These are phyloP conservation scores for Pneumocystis sp. DNA, from an alignment of 1,139 yeast species.

Conservation along the genomic window DNA sequence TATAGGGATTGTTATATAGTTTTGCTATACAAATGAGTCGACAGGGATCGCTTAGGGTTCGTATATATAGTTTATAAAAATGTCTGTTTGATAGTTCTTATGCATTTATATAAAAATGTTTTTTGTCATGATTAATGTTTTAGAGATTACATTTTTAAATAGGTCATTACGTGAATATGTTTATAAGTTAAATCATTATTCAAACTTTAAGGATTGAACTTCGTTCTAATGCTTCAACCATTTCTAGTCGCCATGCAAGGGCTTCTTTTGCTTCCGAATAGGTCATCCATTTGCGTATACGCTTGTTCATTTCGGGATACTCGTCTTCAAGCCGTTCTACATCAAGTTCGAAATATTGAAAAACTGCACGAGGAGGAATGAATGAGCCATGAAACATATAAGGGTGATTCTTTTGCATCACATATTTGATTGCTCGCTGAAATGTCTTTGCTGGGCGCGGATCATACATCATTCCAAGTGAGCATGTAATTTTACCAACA, in stretches of 20 bases:
- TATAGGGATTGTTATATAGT: background rate
- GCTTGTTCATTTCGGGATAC: conserved; percentile 12
- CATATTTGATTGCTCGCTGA: conserved; percentile 3
- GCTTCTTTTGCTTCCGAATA: conserved; percentile 11
- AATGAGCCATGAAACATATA: background rate
- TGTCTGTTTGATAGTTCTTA: background rate
- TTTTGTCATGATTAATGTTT: background rate
- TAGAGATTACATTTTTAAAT: background rate
- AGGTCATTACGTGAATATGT: background rate
- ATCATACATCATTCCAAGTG: conserved; percentile 5
- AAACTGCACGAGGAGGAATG: conserved; percentile 7
- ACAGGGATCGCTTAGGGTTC: background rate
- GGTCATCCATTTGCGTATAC: conserved; percentile 13
- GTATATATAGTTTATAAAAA: background rate
- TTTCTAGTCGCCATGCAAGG: conserved; percentile 8
- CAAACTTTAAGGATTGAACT: conserved; percentile 8
- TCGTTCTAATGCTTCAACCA: conserved; percentile 7
- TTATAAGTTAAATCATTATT: background rate
- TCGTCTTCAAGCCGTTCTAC: conserved; percentile 7
- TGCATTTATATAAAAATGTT: background rate
- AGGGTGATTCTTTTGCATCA: background rate
- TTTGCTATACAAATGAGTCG: background rate
- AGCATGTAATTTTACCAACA: conserved; percentile 9
- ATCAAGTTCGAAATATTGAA: conserved; percentile 9
- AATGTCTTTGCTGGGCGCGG: conserved; percentile 6